Evolutionary conservation across 192 early-diverging fungal species (phyloP).

Genomic region (Rhizophagus sp.): DNA sequence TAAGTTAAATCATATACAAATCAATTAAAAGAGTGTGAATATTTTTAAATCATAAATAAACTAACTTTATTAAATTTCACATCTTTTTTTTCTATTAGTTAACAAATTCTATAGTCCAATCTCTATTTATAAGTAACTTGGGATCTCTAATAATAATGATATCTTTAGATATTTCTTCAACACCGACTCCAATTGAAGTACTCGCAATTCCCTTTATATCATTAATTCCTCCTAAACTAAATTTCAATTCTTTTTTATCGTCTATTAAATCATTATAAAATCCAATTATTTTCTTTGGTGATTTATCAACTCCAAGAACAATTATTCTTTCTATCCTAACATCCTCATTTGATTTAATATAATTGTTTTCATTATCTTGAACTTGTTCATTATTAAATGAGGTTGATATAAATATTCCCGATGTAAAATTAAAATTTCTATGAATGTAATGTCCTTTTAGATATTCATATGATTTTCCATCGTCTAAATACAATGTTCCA

Average conservation of each 20-base stretch:
- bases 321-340: conserved; percentile 55
- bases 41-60: too few relatives aligned
- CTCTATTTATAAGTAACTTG: conserved; percentile 8
- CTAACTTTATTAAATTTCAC: too few relatives aligned
- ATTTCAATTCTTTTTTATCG: conserved; percentile 3
- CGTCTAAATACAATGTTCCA: conserved; percentile 89
- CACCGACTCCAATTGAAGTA: neutral
- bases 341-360: conserved; percentile 18
- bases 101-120: conserved; percentile 31
- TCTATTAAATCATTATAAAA: neutral
- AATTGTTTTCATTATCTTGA: conserved; percentile 20
- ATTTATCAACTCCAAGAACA: conserved; percentile 48
- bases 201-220: neutral
- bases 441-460: conserved; percentile 68
- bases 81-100: neutral
- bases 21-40: too few relatives aligned
- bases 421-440: conserved; percentile 51
- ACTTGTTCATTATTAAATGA: neutral
- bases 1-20: too few relatives aligned
- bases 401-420: conserved; percentile 34
- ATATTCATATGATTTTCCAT: conserved; percentile 80
- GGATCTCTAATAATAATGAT: conserved; percentile 22
- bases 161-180: conserved; percentile 6
- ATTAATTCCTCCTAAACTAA: neutral
- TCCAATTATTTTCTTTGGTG: conserved; percentile 20